phyloP scores from a whole-genome alignment of 352 stramenopile genomes.

The Phytopythium ostracodes region DNA sequence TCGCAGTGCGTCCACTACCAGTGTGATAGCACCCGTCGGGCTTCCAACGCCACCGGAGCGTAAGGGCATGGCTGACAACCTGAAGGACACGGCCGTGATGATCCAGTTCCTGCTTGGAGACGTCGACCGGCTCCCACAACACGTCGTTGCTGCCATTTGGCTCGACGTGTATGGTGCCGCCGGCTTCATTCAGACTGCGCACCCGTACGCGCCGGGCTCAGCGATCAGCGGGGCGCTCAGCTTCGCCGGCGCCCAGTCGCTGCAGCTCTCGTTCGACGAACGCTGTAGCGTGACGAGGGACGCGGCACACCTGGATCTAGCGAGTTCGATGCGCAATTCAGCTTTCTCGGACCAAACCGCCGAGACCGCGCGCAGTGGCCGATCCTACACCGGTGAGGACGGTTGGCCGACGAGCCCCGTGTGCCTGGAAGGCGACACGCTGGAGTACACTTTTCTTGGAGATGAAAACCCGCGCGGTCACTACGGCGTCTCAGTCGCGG shows the following conservation, averaged over 20 bases:
- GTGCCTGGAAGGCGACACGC: slow-evolving; percentile 49
- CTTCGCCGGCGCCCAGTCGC: slow-evolving; percentile 49
- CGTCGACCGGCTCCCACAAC: slow-evolving; percentile 32
- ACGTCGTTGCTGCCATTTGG: slow-evolving; percentile 69
- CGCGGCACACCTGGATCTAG: slow-evolving; percentile 15
- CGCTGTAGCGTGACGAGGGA: slow-evolving; percentile 41
- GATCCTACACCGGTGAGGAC: slow-evolving; percentile 32
- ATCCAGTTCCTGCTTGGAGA: slow-evolving; percentile 61
- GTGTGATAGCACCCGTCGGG: slow-evolving; percentile 18
- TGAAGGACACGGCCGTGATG: slow-evolving; percentile 53
- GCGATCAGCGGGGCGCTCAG: slow-evolving; percentile 30
- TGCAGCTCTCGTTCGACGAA: slow-evolving; percentile 65
- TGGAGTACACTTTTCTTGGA: slow-evolving; percentile 58
- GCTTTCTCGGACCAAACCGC: slow-evolving; percentile 5
- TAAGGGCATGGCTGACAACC: slow-evolving; percentile 30
- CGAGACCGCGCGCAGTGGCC: slow-evolving; percentile 18
- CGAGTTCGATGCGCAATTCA: slow-evolving; percentile 12
- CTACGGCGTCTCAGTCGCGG: slow-evolving; percentile 56
- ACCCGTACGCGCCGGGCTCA: slow-evolving; percentile 42
- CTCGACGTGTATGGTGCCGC: slow-evolving; percentile 70
- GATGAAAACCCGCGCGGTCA: slow-evolving; percentile 51
- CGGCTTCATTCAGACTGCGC: slow-evolving; percentile 52
- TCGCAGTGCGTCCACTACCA: not conserved
- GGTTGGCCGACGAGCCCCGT: slow-evolving; percentile 49
- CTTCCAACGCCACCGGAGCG: slow-evolving; percentile 42